Conservation (phyloP, 225 moss, liverwort and hornwort genomes). For the Thuidium tamariscinum region DNA sequence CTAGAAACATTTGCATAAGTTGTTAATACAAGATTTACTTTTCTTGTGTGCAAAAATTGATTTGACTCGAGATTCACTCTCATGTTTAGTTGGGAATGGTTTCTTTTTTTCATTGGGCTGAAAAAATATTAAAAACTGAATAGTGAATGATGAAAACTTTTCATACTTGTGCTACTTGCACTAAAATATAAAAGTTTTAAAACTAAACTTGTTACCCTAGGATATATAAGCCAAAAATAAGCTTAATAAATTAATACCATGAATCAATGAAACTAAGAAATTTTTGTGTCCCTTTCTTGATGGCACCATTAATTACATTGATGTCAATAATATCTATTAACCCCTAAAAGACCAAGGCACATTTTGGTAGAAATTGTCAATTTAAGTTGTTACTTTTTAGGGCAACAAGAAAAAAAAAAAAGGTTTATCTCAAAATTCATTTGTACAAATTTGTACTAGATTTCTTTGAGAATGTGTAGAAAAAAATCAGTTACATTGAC, state of each 20-base stretch:
- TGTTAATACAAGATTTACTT: not conserved
- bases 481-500: too few species aligned
- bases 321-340: not conserved
- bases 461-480: too few species aligned
- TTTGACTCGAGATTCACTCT: fast-evolving
- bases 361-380: too few species aligned
- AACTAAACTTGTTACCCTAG: not conserved
- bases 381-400: too few species aligned
- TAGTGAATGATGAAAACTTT: not conserved
- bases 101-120: too few species aligned
- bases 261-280: not conserved
- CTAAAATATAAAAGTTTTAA: not conserved
- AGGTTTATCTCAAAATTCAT: too few species aligned
- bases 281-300: not conserved
- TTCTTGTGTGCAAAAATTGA: not conserved
- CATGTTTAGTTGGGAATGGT: not conserved
- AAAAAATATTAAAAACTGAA: not conserved
- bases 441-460: too few species aligned
- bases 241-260: not conserved
- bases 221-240: not conserved
- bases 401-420: too few species aligned
- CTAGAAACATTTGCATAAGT: not conserved
- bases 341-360: too few species aligned
- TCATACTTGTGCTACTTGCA: not conserved
- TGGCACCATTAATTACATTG: not conserved